Evolutionary conservation across 108 stramenopile species (phyloP).

Genomic region (Pseudonitzschia pungens): DNA sequence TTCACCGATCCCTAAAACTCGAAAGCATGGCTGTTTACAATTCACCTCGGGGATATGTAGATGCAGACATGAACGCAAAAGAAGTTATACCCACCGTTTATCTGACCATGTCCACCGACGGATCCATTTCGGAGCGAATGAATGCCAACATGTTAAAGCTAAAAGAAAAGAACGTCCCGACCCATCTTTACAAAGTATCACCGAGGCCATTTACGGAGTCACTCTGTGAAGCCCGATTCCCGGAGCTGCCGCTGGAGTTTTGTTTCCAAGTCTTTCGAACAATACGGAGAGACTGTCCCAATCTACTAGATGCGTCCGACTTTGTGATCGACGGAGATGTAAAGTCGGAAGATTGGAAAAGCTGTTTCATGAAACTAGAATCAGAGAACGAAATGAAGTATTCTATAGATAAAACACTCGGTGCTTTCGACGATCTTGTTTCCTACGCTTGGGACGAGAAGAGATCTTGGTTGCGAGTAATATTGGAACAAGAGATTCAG

Average conservation of each 20-base stretch:
- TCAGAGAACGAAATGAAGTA: constrained; percentile 6
- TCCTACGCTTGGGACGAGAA: neutral
- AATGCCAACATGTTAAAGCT: constrained; percentile 9
- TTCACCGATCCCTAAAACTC: constrained; percentile 18
- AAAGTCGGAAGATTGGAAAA: constrained; percentile 18
- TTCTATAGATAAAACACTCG: neutral
- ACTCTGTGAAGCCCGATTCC: constrained; percentile 25
- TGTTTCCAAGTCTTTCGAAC: constrained; percentile 16
- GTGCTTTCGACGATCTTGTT: neutral
- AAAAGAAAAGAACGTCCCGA: neutral
- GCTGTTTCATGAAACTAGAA: constrained; percentile 9
- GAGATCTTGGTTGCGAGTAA: constrained; percentile 27
- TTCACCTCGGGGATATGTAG: constrained; percentile 18
- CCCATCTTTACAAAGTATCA: constrained; percentile 17
- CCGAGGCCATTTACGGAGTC: constrained; percentile 32
- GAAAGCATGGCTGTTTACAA: constrained; percentile 34
- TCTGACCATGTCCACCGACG: constrained; percentile 28
- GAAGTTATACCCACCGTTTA: constrained; percentile 26
- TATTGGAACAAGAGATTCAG: constrained; percentile 33
- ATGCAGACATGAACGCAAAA: neutral
- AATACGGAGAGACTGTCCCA: constrained; percentile 7
- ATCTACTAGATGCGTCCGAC: constrained; percentile 12
- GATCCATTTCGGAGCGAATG: constrained; percentile 16
- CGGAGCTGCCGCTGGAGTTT: constrained; percentile 17
- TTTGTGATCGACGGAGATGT: constrained; percentile 8